Evolutionary conservation across 495 filamentous ascomycete genomes (phyloP), one percentile per base, ranked within the genome.

Genomic region (Penicillium pancosmium): DNA sequence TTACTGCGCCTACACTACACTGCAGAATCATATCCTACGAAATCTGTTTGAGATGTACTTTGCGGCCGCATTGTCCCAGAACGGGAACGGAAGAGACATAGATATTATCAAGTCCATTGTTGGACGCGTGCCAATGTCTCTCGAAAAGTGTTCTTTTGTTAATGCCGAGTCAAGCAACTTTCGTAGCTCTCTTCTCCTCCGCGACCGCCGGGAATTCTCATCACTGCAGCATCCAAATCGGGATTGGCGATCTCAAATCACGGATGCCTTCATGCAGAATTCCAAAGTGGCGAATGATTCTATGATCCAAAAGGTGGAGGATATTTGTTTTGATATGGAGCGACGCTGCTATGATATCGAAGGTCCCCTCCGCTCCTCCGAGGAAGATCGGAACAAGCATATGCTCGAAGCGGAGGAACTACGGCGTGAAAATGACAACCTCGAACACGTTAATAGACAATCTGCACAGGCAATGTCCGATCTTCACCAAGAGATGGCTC

Each of bases 251-350:
- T 59, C 66, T 12, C 68, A 65, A 1, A 54, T 86, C 5, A 62
- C 68, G 2, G 65, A 73, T 13, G 61, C 71, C 2, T 64, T 80
- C 19, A 66, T 69, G 35, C 67, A 66, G 41, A 72, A 70, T 62
- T 68, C 77, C 9, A 62, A 64, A 2, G 56, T 64, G 23, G 71
- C 73, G 21, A 72, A 79, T 12, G 68, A 80, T 13, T 62, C 57
- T 23, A 66, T 84, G 25, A 68, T 85, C 21, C 72, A 73, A 21
- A 78, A 74, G 36, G 70, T 86, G 7, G 78, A 78, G 43, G 72
- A 78, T 15, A 71, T 80, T 16, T 86, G 84, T 60, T 72, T 74
- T 16, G 82, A 86, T 47, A 72, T 86, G 5, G 84, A 87, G 56
- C 69, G 71, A 49, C 76, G 84, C 16, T 86, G 84, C 54, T 68